Evolutionary conservation across 2,329 filamentous ascomycete genomes (phyloP), one percentile per base, ranked within the genome.

Genomic region (Diplodia sapinea): DNA sequence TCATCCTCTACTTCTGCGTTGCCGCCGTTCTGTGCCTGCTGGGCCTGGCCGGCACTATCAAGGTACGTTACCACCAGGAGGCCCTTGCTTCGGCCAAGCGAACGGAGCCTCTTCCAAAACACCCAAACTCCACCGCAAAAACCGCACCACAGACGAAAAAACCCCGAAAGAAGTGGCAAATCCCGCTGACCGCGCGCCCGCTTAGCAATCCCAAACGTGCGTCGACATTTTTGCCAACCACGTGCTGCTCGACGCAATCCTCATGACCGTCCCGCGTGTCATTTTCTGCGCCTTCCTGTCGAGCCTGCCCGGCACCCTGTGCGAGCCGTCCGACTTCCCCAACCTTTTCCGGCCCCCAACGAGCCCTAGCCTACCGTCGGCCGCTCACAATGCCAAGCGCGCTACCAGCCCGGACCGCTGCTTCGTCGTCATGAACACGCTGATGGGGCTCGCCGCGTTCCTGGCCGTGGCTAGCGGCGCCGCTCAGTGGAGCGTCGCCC

Each of bases 21-120:
- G 79, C 80, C 20, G 77, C 77, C 67, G 69, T 78, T 9, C 72
- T 80, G 52, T 81, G 79, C 69, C 70, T 79, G 11, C 72, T 82
- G 55, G 81, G 81, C 5, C 68, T 83, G 31, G 65, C 81, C n/a
- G 81, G 81, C 54, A 80, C 79, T 38, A 51, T 82, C n/a, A 75
- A 76, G 72, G 82, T 83, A 77, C 69, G 77, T 73, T 33, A 15
- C 66, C 36, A 36, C 33, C 20, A 47, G 12, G 20, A 23, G 31
- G 26, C 52, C 62, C 52, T 57, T 57, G 51, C 64, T 57, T 66
- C 52, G 38, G 36, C 65, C 61, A 43, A 65, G 36, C 54, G 43
- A 20, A 47, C 26, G 38, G 57, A 50, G 17, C 55, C 36, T 36
- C 26, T 26, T 26, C 26, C 57, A 52, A 20, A 33, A 31, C 20